These are phyloP conservation scores for Gentiana dahurica DNA, from an alignment of 257 asterid species.

Conservation along the genomic window DNA sequence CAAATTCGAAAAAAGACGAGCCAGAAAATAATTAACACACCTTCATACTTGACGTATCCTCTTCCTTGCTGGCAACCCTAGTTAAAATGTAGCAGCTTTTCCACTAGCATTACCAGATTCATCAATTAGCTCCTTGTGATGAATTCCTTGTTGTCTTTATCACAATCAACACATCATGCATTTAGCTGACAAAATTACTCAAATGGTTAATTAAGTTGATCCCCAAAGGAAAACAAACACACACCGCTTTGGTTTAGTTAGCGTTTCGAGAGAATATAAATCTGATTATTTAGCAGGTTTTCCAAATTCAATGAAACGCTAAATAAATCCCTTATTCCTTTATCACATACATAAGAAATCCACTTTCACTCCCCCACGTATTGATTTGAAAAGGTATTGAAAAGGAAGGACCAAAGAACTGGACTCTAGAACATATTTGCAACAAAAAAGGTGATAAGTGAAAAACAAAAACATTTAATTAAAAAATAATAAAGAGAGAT, in stretches of 20 bases:
- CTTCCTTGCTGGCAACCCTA: conserved; percentile 15
- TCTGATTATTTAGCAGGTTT: not conserved
- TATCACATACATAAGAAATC: not conserved
- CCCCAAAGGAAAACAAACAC: not conserved
- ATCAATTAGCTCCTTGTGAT: conserved; percentile 25
- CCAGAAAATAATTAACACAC: conserved; percentile 12
- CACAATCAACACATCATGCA: conserved; percentile 40
- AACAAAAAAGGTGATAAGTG: too few species aligned
- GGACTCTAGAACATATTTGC: too few species aligned
- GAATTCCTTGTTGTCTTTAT: conserved; percentile 27
- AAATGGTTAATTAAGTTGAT: not conserved
- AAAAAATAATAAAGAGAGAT: too few species aligned
- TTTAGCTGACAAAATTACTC: conserved; percentile 29
- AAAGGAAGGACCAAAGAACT: too few species aligned
- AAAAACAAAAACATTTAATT: too few species aligned
- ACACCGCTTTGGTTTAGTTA: not conserved
- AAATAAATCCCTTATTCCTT: not conserved
- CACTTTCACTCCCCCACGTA: too few species aligned
- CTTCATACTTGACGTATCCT: conserved; percentile 28
- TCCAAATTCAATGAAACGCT: not conserved
- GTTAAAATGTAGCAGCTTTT: conserved; percentile 26
- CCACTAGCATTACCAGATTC: conserved; percentile 25
- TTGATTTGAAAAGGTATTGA: too few species aligned
- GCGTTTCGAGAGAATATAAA: not conserved
- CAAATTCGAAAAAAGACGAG: not conserved